Evolutionary conservation across 176 grass and related monocot genomes (phyloP).

Genomic region (Raddia guianensis): DNA sequence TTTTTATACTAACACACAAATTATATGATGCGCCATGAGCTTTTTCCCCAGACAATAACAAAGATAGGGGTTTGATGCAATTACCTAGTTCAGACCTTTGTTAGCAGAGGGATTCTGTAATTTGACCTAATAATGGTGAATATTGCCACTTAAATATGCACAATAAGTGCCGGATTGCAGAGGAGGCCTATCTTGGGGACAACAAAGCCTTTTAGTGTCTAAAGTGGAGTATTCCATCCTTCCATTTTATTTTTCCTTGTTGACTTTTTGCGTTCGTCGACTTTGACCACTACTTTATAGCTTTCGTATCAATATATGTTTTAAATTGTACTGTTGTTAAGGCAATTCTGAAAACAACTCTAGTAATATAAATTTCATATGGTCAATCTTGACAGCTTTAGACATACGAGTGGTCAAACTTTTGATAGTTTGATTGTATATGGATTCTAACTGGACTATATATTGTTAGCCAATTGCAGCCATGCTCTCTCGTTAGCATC

Average conservation of each 20-base stretch:
- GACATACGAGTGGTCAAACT: neutral
- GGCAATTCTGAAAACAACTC: neutral
- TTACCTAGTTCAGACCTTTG: neutral
- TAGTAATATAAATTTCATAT: neutral
- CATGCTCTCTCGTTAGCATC: conserved; percentile 4
- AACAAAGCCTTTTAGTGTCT: no score
- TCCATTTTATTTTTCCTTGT: neutral
- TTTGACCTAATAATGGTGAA: neutral
- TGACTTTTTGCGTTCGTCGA: neutral
- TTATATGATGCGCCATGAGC: no score
- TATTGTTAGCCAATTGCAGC: neutral
- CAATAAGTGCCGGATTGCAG: no score
- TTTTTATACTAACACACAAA: neutral
- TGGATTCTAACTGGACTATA: neutral
- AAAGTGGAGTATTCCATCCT: conserved; percentile 12
- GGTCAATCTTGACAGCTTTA: conserved; percentile 3
- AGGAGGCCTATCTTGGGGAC: no score
- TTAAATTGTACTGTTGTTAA: neutral
- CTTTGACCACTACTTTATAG: neutral
- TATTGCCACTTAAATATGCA: neutral
- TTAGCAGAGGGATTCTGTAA: neutral
- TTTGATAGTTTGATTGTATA: conserved; percentile 17
- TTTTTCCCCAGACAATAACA: no score
- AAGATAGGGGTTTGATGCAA: no score
- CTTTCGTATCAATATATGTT: conserved; percentile 8